These are phyloP conservation scores for Haplosporangium sp. DNA, from an alignment of 371 early-diverging fungal genomes.

Conservation along the genomic window DNA sequence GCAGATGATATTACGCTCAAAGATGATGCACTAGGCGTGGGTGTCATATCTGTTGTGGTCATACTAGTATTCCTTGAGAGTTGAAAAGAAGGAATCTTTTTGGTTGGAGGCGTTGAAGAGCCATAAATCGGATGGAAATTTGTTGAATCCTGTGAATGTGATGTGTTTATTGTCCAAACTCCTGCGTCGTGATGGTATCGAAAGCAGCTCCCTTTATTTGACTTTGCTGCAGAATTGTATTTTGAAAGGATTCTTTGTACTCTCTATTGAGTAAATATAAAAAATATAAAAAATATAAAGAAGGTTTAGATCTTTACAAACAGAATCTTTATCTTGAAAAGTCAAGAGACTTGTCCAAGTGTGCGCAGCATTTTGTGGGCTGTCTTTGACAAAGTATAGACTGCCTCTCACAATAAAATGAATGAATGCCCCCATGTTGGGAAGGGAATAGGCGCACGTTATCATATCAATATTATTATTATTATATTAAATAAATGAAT, in stretches of 20 bases:
- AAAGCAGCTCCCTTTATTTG: conserved; percentile 41
- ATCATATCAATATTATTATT: neutral
- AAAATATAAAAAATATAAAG: neutral
- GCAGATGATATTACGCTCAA: conserved; percentile 48
- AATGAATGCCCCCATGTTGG: neutral
- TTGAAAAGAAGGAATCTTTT: conserved; percentile 42
- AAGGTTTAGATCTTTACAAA: neutral
- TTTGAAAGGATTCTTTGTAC: conserved; percentile 45
- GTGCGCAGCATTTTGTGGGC: conserved; percentile 2
- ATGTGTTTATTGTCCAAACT: conserved; percentile 40
- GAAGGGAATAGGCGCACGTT: neutral
- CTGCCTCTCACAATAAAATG: neutral
- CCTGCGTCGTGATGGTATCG: conserved; percentile 30
- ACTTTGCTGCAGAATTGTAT: conserved; percentile 28
- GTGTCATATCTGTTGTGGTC: conserved; percentile 44
- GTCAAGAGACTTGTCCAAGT: too few relatives aligned
- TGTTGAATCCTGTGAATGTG: conserved; percentile 9
- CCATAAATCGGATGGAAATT: neutral
- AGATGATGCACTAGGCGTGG: conserved; percentile 44
- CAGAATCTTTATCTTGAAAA: neutral
- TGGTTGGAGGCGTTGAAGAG: conserved; percentile 12
- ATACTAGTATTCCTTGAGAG: conserved; percentile 44
- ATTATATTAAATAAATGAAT: neutral
- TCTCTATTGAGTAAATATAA: conserved; percentile 21
- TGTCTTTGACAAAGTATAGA: neutral